These are phyloP conservation scores for Podospora pseudopauciseta DNA, from an alignment of 495 filamentous ascomycete species.

Conservation along the genomic window DNA sequence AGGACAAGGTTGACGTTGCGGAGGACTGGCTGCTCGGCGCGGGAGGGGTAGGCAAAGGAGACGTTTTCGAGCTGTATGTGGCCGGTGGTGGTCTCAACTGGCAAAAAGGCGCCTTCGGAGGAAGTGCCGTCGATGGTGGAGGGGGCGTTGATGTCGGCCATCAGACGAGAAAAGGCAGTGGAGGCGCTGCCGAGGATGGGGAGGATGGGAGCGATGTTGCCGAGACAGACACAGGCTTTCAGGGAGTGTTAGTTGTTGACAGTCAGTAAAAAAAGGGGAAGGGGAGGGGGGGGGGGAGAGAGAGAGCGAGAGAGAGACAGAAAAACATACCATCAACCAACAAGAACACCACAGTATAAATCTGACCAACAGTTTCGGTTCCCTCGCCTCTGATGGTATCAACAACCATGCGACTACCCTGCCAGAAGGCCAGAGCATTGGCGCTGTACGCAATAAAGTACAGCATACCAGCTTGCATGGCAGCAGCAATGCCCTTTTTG, in stretches of 20 bases:
- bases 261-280: too few relatives aligned
- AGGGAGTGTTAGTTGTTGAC: conserved; percentile 66
- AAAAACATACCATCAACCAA: conserved; percentile 26
- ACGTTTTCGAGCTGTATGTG: conserved; percentile 72
- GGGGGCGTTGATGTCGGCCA: conserved; percentile 74
- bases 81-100: conserved; percentile 61
- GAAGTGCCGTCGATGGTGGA: conserved; percentile 76
- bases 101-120: conserved; percentile 58
- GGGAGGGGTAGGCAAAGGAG: conserved; percentile 87
- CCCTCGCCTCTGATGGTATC: conserved; percentile 49
- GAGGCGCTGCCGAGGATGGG: conserved; percentile 69
- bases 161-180: conserved; percentile 83
- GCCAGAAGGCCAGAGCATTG: conserved; percentile 91
- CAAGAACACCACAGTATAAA: conserved; percentile 32
- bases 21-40: conserved; percentile 81
- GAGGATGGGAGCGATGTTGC: conserved; percentile 75
- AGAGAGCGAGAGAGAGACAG: conserved; percentile 51
- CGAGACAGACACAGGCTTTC: conserved; percentile 59
- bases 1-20: conserved; percentile 70
- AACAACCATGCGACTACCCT: conserved; percentile 75
- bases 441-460: conserved; percentile 79
- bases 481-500: conserved; percentile 58
- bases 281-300: too few relatives aligned
- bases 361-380: conserved; percentile 23
- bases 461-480: conserved; percentile 59